A percentile compares a stretch with the other conserved stretches of the same genome.
Evolutionary conservation across 2,329 filamentous ascomycete species (phyloP).

Genomic region (Aspergillus flavus): DNA sequence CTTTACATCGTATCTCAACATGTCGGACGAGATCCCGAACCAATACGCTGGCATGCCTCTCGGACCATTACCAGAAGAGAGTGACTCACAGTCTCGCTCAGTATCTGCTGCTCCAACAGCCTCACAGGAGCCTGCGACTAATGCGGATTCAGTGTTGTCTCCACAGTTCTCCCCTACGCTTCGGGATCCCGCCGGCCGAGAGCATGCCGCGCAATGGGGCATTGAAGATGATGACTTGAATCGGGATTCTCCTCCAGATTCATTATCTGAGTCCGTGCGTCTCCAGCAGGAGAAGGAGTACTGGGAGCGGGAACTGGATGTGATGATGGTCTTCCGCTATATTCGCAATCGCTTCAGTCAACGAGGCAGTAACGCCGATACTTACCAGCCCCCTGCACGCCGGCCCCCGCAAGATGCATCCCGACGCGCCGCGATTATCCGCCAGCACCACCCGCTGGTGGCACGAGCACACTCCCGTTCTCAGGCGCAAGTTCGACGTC

Average conservation of each 20-base stretch:
- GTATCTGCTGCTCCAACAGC: slow-evolving; percentile 17
- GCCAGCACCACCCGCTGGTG: slow-evolving; percentile 86
- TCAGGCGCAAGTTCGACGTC: slow-evolving; percentile 58
- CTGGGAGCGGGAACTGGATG: slow-evolving; percentile 91
- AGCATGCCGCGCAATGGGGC: slow-evolving; percentile 65
- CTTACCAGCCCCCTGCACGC: slow-evolving; percentile 36
- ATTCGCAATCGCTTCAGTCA: slow-evolving; percentile 72
- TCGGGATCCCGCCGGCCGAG: slow-evolving; percentile 38
- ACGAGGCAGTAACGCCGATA: slow-evolving; percentile 45
- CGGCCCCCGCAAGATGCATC: slow-evolving; percentile 64
- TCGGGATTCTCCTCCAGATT: slow-evolving; percentile 16
- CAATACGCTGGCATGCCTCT: slow-evolving; percentile 78
- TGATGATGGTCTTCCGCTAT: slow-evolving; percentile 89
- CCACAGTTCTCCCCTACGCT: slow-evolving; percentile 56
- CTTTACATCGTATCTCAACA: slow-evolving; percentile 76
- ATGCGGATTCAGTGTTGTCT: slow-evolving; percentile 34
- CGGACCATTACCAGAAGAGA: slow-evolving; percentile 30
- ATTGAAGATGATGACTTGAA: slow-evolving; percentile 61
- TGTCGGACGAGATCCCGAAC: slow-evolving; percentile 62
- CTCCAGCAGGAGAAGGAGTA: slow-evolving; percentile 68
- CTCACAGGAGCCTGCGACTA: slow-evolving; percentile 24
- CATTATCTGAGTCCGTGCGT: slow-evolving; percentile 41
- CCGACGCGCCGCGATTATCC: slow-evolving; percentile 78
- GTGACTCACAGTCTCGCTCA: slow-evolving; percentile 16
- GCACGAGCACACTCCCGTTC: slow-evolving; percentile 53